phyloP scores from a whole-genome alignment of 1,284 basidiomycete species.

The Uromyces viciae-fabae region DNA sequence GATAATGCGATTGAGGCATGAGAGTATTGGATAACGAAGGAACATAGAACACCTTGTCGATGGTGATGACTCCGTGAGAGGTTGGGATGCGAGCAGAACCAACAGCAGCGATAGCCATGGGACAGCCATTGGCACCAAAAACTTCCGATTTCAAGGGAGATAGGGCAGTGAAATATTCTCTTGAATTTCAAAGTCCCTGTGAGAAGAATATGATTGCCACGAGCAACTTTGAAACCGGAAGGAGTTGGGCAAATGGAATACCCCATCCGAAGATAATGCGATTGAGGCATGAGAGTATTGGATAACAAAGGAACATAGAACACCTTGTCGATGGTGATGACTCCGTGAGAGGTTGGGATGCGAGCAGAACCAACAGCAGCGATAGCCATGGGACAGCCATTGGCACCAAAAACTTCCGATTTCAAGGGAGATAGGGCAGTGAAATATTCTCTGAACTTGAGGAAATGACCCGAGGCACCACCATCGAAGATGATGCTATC shows the following conservation, averaged over 20 bases:
- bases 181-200: not conserved
- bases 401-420: not conserved
- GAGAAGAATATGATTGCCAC: not conserved
- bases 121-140: not conserved
- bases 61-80: not conserved
- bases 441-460: not conserved
- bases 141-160: no score
- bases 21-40: not conserved
- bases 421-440: not conserved
- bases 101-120: not conserved
- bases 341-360: not conserved
- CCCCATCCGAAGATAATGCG: not conserved
- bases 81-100: not conserved
- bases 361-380: not conserved
- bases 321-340: not conserved
- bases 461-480: slow-evolving; percentile 2
- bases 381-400: not conserved
- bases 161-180: not conserved
- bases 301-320: not conserved
- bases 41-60: not conserved
- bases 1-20: not conserved
- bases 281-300: not conserved
- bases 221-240: not conserved
- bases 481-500: slow-evolving; percentile 2
- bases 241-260: not conserved